Conservation (phyloP, 495 filamentous ascomycete species). For the Diplogelasinospora grovesii region DNA sequence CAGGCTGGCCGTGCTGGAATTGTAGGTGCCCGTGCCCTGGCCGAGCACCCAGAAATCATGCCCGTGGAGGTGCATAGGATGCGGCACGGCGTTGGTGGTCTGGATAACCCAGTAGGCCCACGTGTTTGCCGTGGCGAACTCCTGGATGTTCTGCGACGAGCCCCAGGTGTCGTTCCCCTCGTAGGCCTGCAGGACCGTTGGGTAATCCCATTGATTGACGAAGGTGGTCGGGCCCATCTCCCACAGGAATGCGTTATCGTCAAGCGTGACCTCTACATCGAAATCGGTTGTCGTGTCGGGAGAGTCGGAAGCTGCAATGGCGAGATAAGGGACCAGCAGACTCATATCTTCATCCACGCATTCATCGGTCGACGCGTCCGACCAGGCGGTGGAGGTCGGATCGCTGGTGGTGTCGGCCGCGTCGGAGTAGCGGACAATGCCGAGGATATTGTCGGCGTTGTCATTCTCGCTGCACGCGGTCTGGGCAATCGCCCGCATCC, state of each 20-base stretch:
- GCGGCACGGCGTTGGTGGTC: conserved; percentile 36
- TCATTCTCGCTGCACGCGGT: conserved; percentile 31
- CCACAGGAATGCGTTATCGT: conserved; percentile 36
- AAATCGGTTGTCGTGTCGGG: conserved; percentile 9
- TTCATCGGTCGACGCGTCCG: too few species aligned
- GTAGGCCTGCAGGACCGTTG: conserved; percentile 12
- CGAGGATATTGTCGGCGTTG: conserved; percentile 24
- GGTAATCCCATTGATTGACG: conserved; percentile 22
- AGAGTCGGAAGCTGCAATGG: conserved; percentile 12
- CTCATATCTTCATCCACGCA: too few species aligned
- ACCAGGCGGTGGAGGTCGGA: conserved; percentile 30
- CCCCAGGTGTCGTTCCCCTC: background rate
- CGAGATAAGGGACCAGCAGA: conserved; percentile 26
- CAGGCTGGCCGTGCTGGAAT: conserved; percentile 17
- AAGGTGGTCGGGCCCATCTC: conserved; percentile 30
- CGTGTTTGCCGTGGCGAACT: background rate
- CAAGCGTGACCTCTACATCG: too few species aligned
- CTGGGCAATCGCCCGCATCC: conserved; percentile 41
- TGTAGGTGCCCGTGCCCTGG: conserved; percentile 20
- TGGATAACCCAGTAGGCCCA: conserved; percentile 1
- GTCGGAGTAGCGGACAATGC: conserved; percentile 58
- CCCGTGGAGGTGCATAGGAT: conserved; percentile 50
- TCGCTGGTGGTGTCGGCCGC: conserved; percentile 20
- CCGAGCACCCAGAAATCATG: conserved; percentile 53
- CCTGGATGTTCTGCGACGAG: conserved; percentile 1